Percentiles rank a stretch among this genome's conserved stretches.
These are phyloP conservation scores for Talaromyces sp. DNA, from an alignment of 2,329 filamentous ascomycete genomes.

Conservation along the genomic window DNA sequence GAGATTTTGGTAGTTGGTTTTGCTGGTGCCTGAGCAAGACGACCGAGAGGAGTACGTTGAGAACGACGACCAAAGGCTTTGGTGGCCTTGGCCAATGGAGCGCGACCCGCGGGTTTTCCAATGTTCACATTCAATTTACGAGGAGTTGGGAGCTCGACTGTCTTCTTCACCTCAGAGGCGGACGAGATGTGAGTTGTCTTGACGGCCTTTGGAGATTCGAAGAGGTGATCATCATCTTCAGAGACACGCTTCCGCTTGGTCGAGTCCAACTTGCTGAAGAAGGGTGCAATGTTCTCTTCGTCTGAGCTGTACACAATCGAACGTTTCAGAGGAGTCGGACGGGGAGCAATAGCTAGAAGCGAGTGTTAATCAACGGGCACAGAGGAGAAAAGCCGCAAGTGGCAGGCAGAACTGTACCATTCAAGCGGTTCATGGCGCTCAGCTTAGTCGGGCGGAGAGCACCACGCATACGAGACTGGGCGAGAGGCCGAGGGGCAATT, in stretches of 20 bases:
- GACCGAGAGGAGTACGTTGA: constrained; percentile 56
- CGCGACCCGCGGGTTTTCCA: constrained; percentile 71
- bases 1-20: neutral
- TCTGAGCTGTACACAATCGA: constrained; percentile 28
- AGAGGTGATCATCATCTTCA: constrained; percentile 21
- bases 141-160: constrained; percentile 25
- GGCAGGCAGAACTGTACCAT: neutral
- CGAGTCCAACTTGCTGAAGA: constrained; percentile 35
- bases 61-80: constrained; percentile 64
- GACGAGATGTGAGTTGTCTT: constrained; percentile 40
- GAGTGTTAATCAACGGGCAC: neutral
- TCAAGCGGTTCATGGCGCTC: neutral
- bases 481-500: constrained; percentile 2
- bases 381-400: neutral
- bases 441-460: constrained; percentile 3
- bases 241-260: constrained; percentile 38
- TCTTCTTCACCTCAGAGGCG: constrained; percentile 9
- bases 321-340: constrained; percentile 24
- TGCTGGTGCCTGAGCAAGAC: constrained; percentile 24
- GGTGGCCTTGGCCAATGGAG: constrained; percentile 62
- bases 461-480: neutral
- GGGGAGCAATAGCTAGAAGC: neutral
- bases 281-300: constrained; percentile 55
- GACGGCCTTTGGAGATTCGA: constrained; percentile 41
- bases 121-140: constrained; percentile 46